Evolutionary conservation across 768 basidiomycete genomes (phyloP), one percentile per base, ranked within the genome.

Genomic region (Trametes cinnabarina): DNA sequence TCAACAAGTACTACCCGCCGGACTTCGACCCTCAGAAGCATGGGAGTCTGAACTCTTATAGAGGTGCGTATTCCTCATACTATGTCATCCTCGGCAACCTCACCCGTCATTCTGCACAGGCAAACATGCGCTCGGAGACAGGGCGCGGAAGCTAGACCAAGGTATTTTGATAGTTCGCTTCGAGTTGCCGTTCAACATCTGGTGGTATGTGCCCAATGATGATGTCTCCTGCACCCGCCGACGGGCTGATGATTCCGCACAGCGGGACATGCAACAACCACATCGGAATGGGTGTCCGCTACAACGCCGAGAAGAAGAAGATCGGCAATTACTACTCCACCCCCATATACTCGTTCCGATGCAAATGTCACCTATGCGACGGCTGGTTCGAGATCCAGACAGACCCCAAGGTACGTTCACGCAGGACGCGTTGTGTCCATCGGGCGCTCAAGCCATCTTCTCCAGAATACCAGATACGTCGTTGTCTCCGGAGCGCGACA

Each of bases 301-400:
- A 98, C 78, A 99, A 99, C 64, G 97, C 97, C 0, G 95, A 98
- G 73, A 99, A 99, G 83, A 90, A 90, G 77, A 98, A 96, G 73
- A 83, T 98, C 32, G 97, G 97, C 14, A 85, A 83, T 57, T 99
- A 99, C 73, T 94, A 89, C 69, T 92, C 92, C 6, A 98, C 95
- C 0, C 91, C 94, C 10, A 98, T 99, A 53, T 98, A 78, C 69
- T 90, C 88, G 6, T 99, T 99, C 72, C 82, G 94, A 44, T 98
- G 97, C 74, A 99, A 99, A 81, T 99, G 96, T 68, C 95, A 98
- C 71, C 75, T 98, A 1, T 98, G 97, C 68, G 85, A 86, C 62
- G 87, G 87, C n/a, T 96, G 94, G 94, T 98, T 98, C 63, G 95
- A 97, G 76, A 94, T 99, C 51, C 84, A 95, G 63, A 98, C 97